Evolutionary conservation across 495 filamentous ascomycete genomes (phyloP).

Genomic region (Xeromyces bisporus): DNA sequence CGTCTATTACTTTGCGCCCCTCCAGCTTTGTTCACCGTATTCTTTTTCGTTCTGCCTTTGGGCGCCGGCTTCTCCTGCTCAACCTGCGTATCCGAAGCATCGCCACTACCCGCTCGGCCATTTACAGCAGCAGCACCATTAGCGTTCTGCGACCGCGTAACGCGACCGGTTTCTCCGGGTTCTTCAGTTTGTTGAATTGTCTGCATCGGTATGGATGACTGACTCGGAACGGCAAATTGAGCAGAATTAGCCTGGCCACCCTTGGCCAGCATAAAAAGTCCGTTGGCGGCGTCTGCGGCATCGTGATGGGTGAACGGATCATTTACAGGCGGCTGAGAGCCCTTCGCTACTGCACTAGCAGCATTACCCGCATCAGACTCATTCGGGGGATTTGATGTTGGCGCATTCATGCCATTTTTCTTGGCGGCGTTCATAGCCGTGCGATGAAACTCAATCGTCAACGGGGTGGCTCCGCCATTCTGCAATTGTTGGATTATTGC

Average conservation of each 20-base stretch:
- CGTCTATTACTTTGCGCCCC: conserved; percentile 42
- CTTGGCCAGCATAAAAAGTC: conserved; percentile 78
- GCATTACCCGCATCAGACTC: conserved; percentile 26
- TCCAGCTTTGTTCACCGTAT: conserved; percentile 26
- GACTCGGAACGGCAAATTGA: conserved; percentile 36
- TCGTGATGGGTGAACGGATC: conserved; percentile 71
- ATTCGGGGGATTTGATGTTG: conserved; percentile 35
- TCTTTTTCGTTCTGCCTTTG: conserved; percentile 57
- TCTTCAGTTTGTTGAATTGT: conserved; percentile 27
- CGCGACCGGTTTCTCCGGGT: conserved; percentile 11
- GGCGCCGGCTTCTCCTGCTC: conserved; percentile 46
- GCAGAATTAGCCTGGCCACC: conserved; percentile 34
- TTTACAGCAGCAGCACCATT: conserved; percentile 16
- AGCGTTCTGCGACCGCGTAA: conserved; percentile 19
- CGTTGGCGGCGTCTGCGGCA: conserved; percentile 86
- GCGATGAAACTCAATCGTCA: conserved; percentile 84
- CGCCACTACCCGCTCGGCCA: conserved; percentile 46
- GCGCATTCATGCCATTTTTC: conserved; percentile 27
- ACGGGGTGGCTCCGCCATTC: conserved; percentile 70
- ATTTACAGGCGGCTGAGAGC: conserved; percentile 23
- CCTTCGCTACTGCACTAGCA: conserved; percentile 34
- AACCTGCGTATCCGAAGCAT: conserved; percentile 53
- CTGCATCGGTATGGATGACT: conserved; percentile 18
- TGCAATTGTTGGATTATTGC: conserved; percentile 63
- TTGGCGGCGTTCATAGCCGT: conserved; percentile 76